These are phyloP conservation scores for Nannizziopsis arthrosporioides DNA, from an alignment of 2,329 filamentous ascomycete species.

Conservation along the genomic window DNA sequence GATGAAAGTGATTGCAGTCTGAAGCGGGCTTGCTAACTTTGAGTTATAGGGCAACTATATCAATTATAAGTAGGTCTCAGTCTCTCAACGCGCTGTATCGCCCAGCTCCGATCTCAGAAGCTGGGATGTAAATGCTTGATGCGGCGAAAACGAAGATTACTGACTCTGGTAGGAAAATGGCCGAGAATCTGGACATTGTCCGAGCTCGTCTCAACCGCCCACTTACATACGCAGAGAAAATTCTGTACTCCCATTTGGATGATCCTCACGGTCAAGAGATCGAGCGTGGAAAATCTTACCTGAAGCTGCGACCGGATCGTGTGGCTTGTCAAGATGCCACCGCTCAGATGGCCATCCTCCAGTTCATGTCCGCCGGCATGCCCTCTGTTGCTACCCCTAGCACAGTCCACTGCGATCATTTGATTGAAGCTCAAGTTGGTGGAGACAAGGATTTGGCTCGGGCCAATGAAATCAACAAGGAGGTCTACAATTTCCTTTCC, in stretches of 20 bases:
- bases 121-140: too few species aligned
- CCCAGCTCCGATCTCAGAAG: too few species aligned
- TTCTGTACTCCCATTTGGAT: slow-evolving; percentile 96
- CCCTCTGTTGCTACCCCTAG: slow-evolving; percentile 84
- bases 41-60: slow-evolving; percentile 65
- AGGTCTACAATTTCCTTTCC: slow-evolving; percentile 96
- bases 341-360: slow-evolving; percentile 97
- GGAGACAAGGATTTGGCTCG: slow-evolving; percentile 86
- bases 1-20: background rate
- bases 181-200: slow-evolving; percentile 88
- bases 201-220: slow-evolving; percentile 81
- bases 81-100: too few species aligned
- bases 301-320: slow-evolving; percentile 92
- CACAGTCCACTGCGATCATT: slow-evolving; percentile 96
- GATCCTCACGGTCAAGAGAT: slow-evolving; percentile 94
- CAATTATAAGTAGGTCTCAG: slow-evolving; percentile 60
- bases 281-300: slow-evolving; percentile 86
- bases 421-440: slow-evolving; percentile 95
- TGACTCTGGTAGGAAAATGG: slow-evolving; percentile 69
- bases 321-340: slow-evolving; percentile 99
- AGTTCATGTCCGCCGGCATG: slow-evolving; percentile 99
- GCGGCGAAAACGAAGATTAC: too few species aligned
- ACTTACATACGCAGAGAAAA: slow-evolving; percentile 93
- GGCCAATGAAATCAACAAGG: slow-evolving; percentile 91
- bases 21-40: slow-evolving; percentile 20